These are phyloP conservation scores for Arachnomyces sp. DNA, from an alignment of 2,329 filamentous ascomycete species.

Conservation along the genomic window DNA sequence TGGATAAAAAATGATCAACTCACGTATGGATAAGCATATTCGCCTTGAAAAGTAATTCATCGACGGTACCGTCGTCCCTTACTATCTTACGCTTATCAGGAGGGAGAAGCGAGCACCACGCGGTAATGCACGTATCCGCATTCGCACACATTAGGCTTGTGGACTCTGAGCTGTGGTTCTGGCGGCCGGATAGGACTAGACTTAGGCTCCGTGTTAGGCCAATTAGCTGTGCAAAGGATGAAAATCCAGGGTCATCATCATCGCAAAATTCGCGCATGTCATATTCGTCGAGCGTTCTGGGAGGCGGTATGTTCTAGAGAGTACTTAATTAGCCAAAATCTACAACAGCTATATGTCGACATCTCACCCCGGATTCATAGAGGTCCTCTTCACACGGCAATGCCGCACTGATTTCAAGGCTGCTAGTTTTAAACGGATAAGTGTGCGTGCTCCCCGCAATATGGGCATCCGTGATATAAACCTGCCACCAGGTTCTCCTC, in stretches of 20 bases:
- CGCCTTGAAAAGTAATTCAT: slow-evolving; percentile 71
- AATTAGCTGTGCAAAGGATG: slow-evolving; percentile 29
- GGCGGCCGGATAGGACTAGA: slow-evolving; percentile 16
- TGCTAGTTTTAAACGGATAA: slow-evolving; percentile 13
- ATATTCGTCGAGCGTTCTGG: slow-evolving; percentile 25
- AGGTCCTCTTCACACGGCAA: slow-evolving; percentile 27
- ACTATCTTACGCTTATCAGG: slow-evolving; percentile 25
- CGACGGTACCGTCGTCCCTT: slow-evolving; percentile 48
- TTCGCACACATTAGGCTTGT: slow-evolving; percentile 16
- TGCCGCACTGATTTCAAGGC: slow-evolving; percentile 18
- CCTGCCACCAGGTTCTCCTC: slow-evolving; percentile 31
- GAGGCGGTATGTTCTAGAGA: slow-evolving; percentile 18
- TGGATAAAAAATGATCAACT: slow-evolving; percentile 29
- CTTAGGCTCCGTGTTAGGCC: slow-evolving; percentile 19
- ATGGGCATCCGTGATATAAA: slow-evolving; percentile 67
- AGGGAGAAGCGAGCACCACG: slow-evolving; percentile 33
- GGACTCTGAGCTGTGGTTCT: slow-evolving; percentile 9
- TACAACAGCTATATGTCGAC: not conserved
- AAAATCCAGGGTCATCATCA: slow-evolving; percentile 18
- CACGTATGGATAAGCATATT: slow-evolving; percentile 59
- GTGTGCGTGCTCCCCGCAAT: slow-evolving; percentile 54
- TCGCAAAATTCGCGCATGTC: slow-evolving; percentile 25
- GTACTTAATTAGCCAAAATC: slow-evolving; percentile 1
- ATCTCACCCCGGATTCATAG: slow-evolving; percentile 23
- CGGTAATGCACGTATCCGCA: slow-evolving; percentile 29